Evolutionary conservation across 495 filamentous ascomycete genomes (phyloP).

Genomic region (Daldinia grandis): DNA sequence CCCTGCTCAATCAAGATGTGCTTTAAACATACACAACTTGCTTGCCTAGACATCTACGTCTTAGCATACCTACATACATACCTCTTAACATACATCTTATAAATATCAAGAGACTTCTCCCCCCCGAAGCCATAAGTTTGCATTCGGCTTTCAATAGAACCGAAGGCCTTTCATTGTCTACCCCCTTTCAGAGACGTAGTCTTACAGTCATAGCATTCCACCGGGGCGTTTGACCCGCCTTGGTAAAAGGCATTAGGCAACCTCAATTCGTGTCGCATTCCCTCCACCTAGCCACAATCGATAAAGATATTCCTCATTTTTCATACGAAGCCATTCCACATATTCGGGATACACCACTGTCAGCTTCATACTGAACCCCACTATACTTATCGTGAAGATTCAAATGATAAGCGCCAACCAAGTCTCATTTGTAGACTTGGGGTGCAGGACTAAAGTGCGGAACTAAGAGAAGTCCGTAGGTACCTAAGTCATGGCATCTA

Average conservation of each 20-base stretch:
- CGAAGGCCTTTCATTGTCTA: not conserved
- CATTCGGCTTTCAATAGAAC: not conserved
- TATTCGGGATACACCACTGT: not conserved
- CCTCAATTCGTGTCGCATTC: slow-evolving; percentile 15
- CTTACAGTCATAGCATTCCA: not conserved
- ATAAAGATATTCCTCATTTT: not conserved
- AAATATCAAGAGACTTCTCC: not conserved
- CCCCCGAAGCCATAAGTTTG: not conserved
- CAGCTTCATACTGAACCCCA: not conserved
- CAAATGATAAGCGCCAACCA: slow-evolving; percentile 13
- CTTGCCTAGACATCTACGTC: not conserved
- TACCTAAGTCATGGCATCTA: slow-evolving; percentile 37
- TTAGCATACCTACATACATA: not conserved
- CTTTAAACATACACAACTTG: not conserved
- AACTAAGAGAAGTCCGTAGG: slow-evolving; percentile 5
- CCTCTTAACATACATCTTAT: too few species aligned
- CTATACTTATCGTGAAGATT: slow-evolving; percentile 12
- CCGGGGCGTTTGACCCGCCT: not conserved
- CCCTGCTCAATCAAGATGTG: not conserved
- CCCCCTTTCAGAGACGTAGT: not conserved
- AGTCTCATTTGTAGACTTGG: slow-evolving; percentile 18
- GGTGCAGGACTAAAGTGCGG: not conserved
- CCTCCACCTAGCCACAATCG: slow-evolving; percentile 3
- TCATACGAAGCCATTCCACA: not conserved
- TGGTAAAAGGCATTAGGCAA: slow-evolving; percentile 14